These are phyloP conservation scores for Podospora tetraspora DNA, from an alignment of 495 filamentous ascomycete species.

Conservation along the genomic window DNA sequence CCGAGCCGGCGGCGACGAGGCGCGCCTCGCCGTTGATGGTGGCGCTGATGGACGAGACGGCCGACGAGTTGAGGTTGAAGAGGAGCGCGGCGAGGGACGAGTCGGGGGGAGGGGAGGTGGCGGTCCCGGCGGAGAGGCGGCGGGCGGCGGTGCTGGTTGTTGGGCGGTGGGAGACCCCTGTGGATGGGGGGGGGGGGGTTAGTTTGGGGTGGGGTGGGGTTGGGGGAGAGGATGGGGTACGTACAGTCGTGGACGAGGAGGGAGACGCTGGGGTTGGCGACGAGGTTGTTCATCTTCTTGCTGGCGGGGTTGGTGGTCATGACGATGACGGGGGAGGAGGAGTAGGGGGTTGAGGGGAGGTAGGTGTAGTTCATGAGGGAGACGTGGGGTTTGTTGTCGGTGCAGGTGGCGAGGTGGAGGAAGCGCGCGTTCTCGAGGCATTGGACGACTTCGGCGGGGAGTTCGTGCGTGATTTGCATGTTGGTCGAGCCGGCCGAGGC, in stretches of 20 bases:
- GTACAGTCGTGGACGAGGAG: constrained; percentile 93
- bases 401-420: constrained; percentile 90
- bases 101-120: constrained; percentile 49
- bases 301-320: constrained; percentile 90
- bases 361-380: constrained; percentile 99
- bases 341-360: constrained; percentile 76
- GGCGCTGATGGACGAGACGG: constrained; percentile 82
- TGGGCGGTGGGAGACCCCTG: constrained; percentile 82
- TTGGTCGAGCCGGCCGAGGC: constrained; percentile 67
- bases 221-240: background rate
- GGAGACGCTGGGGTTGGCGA: constrained; percentile 82
- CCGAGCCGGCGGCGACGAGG: constrained; percentile 63
- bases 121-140: constrained; percentile 47
- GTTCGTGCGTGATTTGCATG: constrained; percentile 58
- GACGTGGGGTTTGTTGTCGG: constrained; percentile 78
- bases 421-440: constrained; percentile 94
- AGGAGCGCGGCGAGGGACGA: constrained; percentile 70
- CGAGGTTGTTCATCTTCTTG: constrained; percentile 82
- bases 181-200: background rate
- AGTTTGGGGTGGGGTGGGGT: background rate
- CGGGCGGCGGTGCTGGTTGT: constrained; percentile 64
- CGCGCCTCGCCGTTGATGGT: constrained; percentile 83
- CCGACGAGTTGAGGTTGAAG: constrained; percentile 82
- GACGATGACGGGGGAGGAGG: constrained; percentile 66
- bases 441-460: constrained; percentile 79